phyloP scores from a whole-genome alignment of 306 rosid species.

The Abrus precatorius region DNA sequence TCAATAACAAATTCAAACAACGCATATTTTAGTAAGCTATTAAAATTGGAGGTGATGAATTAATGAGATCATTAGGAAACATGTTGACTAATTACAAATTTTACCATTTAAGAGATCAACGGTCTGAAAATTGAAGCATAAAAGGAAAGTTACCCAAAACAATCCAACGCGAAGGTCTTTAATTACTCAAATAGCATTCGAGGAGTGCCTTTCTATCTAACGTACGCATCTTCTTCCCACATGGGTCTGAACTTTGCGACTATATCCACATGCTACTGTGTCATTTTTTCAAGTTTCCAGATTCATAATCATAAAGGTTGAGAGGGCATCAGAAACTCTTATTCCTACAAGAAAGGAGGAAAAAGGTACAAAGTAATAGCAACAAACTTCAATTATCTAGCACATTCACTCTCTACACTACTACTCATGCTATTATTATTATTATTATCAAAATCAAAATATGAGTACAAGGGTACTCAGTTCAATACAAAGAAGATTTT shows the following conservation, averaged over 20 bases:
- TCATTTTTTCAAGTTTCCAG: conserved; percentile 21
- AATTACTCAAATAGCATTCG: conserved; percentile 9
- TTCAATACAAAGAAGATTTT: neutral
- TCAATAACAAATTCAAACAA: conserved; percentile 3
- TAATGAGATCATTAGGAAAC: neutral
- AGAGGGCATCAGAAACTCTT: neutral
- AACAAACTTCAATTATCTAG: neutral
- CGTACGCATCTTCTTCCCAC: neutral
- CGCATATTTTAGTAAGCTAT: neutral
- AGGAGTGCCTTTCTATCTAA: neutral
- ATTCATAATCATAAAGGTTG: conserved; percentile 2
- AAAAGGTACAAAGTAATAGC: conserved; percentile 32
- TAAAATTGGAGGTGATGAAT: conserved; percentile 1
- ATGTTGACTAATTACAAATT: neutral
- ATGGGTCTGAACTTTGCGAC: neutral
- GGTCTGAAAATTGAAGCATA: neutral
- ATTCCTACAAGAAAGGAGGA: neutral
- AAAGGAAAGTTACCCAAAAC: neutral
- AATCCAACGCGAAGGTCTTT: neutral
- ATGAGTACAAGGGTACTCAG: neutral
- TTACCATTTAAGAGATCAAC: neutral
- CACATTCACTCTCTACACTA: neutral
- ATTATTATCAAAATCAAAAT: too few relatives aligned
- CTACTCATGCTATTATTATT: too few relatives aligned
- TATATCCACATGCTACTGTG: neutral